Percentiles rank a stretch among this genome's conserved stretches.
Conservation (phyloP, 495 filamentous ascomycete species). For the Pyrenopolyporus hunteri region DNA sequence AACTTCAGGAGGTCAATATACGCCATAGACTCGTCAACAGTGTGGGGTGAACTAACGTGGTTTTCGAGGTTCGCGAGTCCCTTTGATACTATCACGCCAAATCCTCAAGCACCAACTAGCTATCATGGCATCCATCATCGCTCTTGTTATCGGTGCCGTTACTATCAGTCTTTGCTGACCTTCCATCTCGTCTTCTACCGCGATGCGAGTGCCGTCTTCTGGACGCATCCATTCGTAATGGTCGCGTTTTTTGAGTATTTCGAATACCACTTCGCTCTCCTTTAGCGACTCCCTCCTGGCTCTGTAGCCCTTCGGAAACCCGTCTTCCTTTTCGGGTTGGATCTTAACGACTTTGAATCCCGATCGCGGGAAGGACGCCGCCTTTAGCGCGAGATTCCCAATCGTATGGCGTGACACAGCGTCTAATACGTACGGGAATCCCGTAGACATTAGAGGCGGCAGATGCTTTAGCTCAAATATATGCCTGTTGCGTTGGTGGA, state of each 20-base stretch:
- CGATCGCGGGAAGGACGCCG: slow-evolving; percentile 31
- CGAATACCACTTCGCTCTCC: slow-evolving; percentile 30
- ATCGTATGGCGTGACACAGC: slow-evolving; percentile 26
- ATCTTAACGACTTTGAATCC: slow-evolving; percentile 33
- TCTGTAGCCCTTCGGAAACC: slow-evolving; percentile 21
- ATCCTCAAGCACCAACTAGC: slow-evolving; percentile 46
- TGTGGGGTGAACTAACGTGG: slow-evolving; percentile 7
- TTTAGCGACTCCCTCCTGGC: slow-evolving; percentile 22
- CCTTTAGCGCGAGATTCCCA: slow-evolving; percentile 33
- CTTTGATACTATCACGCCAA: slow-evolving; percentile 34
- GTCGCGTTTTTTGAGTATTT: slow-evolving; percentile 21
- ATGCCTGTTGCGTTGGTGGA: slow-evolving; percentile 25
- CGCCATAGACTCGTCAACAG: background rate
- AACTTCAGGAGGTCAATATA: slow-evolving; percentile 14
- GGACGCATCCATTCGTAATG: slow-evolving; percentile 39
- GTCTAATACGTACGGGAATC: slow-evolving; percentile 28
- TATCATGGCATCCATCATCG: slow-evolving; percentile 41
- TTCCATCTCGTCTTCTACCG: slow-evolving; percentile 31
- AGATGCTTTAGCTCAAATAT: slow-evolving; percentile 42
- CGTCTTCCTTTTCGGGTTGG: slow-evolving; percentile 31
- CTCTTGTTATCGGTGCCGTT: slow-evolving; percentile 32
- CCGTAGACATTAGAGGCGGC: slow-evolving; percentile 16
- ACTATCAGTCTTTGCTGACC: slow-evolving; percentile 32
- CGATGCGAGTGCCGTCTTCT: slow-evolving; percentile 32
- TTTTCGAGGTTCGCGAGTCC: background rate